Evolutionary conservation across 768 basidiomycete genomes (phyloP).

Genomic region (Obba rivulosa): DNA sequence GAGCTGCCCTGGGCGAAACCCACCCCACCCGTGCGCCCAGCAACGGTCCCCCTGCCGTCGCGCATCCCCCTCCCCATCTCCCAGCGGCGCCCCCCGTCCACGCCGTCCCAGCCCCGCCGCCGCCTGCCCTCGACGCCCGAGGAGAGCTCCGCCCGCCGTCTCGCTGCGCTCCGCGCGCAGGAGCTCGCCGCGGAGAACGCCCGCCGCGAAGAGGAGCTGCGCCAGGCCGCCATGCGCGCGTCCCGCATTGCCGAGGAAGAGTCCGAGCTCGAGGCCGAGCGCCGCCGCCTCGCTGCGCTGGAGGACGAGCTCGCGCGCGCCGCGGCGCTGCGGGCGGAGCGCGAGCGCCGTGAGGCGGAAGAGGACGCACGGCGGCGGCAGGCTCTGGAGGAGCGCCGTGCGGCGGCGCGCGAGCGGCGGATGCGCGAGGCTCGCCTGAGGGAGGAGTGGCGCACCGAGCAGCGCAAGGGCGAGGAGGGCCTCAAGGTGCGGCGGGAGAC

Average conservation of each 20-base stretch:
- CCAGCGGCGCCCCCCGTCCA: conserved; percentile 10
- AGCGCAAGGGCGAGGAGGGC: conserved; percentile 15
- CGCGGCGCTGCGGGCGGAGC: conserved; percentile 18
- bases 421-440: conserved; percentile 19
- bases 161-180: conserved; percentile 13
- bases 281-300: conserved; percentile 18
- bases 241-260: conserved; percentile 19
- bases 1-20: not conserved
- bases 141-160: conserved; percentile 10
- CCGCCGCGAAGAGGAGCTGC: conserved; percentile 19
- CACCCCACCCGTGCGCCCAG: conserved; percentile 3
- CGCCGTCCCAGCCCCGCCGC: not conserved
- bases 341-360: conserved; percentile 17
- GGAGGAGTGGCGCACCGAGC: conserved; percentile 20
- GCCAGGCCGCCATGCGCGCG: conserved; percentile 9
- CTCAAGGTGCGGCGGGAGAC: conserved; percentile 13
- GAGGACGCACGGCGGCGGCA: conserved; percentile 17
- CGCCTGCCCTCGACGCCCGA: conserved; percentile 13
- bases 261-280: conserved; percentile 20
- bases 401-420: conserved; percentile 19
- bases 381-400: conserved; percentile 15
- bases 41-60: conserved; percentile 10
- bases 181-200: conserved; percentile 15
- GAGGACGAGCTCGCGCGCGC: conserved; percentile 23
- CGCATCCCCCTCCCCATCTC: conserved; percentile 13